These are phyloP conservation scores for Alternaria burnsii DNA, from an alignment of 2,329 filamentous ascomycete genomes.

Conservation along the genomic window DNA sequence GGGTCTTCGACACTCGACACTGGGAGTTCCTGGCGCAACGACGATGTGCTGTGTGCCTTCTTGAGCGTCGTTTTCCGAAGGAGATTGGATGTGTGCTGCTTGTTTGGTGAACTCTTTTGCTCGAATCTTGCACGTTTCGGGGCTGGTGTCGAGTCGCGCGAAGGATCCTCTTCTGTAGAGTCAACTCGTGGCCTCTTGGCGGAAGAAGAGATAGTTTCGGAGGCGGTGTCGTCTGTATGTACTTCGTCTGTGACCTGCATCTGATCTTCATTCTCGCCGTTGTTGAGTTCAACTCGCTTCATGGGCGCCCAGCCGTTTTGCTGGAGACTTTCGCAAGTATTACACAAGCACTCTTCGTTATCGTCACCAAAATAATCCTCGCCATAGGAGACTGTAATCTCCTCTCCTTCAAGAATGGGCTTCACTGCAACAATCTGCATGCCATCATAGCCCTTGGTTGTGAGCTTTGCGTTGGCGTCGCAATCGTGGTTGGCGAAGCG, in stretches of 20 bases:
- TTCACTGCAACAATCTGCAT: slow-evolving; percentile 89
- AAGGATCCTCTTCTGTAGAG: slow-evolving; percentile 21
- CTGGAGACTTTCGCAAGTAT: slow-evolving; percentile 78
- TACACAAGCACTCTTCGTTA: slow-evolving; percentile 94
- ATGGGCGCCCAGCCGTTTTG: slow-evolving; percentile 82
- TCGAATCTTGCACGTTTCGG: slow-evolving; percentile 23
- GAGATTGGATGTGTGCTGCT: slow-evolving; percentile 22
- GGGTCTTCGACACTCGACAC: slow-evolving; percentile 46
- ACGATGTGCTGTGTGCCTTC: slow-evolving; percentile 45
- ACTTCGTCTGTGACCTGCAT: slow-evolving; percentile 15
- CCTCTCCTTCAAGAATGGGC: slow-evolving; percentile 85
- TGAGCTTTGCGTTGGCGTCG: slow-evolving; percentile 85
- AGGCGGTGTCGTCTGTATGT: neutral
- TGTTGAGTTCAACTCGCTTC: slow-evolving; percentile 47
- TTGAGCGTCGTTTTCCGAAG: slow-evolving; percentile 39
- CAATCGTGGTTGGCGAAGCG: slow-evolving; percentile 98
- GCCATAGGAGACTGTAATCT: slow-evolving; percentile 96
- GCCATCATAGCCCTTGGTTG: slow-evolving; percentile 82
- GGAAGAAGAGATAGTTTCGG: slow-evolving; percentile 21
- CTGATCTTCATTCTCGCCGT: slow-evolving; percentile 31
- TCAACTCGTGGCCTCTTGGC: slow-evolving; percentile 42
- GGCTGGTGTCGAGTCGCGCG: slow-evolving; percentile 23
- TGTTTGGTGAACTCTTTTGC: slow-evolving; percentile 22
- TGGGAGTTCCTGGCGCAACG: slow-evolving; percentile 41
- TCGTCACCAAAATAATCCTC: slow-evolving; percentile 95